Evolutionary conservation across 2,329 filamentous ascomycete species (phyloP).

Genomic region (Penicillium sp.): DNA sequence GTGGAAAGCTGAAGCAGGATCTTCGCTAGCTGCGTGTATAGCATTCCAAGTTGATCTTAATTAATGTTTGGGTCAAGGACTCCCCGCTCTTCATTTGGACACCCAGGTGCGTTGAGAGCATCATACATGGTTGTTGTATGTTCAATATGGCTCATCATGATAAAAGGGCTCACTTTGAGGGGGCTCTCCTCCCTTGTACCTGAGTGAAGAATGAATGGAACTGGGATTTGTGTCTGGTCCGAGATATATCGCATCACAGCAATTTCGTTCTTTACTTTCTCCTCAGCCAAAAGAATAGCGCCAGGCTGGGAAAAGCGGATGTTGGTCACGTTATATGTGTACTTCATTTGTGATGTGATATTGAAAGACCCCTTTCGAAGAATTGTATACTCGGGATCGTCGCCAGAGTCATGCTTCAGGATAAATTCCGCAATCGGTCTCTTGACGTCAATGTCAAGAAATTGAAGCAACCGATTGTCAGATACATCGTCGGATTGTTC

Average conservation of each 20-base stretch:
- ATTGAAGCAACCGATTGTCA: neutral
- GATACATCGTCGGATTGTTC: neutral
- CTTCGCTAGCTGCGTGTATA: slow-evolving; percentile 20
- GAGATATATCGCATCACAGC: slow-evolving; percentile 1
- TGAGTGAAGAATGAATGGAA: neutral
- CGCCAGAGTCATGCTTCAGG: neutral
- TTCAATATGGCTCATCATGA: slow-evolving; percentile 37
- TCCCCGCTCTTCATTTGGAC: slow-evolving; percentile 7
- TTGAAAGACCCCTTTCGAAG: neutral
- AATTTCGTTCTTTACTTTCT: neutral
- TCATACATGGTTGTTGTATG: slow-evolving; percentile 9
- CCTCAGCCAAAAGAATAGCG: neutral
- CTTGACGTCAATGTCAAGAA: neutral
- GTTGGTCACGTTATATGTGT: neutral
- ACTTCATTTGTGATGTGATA: neutral
- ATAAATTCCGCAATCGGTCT: neutral
- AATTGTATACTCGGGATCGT: neutral
- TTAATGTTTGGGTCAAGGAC: slow-evolving; percentile 34
- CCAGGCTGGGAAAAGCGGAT: neutral
- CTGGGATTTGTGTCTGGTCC: neutral
- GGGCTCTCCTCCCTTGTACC: neutral
- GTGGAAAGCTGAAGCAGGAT: slow-evolving; percentile 6
- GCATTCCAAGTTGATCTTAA: slow-evolving; percentile 33
- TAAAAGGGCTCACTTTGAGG: slow-evolving; percentile 28
- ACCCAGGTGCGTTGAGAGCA: slow-evolving; percentile 10